These are phyloP conservation scores for Silene latifolia DNA, from an alignment of 148 eudicot species.

Conservation along the genomic window DNA sequence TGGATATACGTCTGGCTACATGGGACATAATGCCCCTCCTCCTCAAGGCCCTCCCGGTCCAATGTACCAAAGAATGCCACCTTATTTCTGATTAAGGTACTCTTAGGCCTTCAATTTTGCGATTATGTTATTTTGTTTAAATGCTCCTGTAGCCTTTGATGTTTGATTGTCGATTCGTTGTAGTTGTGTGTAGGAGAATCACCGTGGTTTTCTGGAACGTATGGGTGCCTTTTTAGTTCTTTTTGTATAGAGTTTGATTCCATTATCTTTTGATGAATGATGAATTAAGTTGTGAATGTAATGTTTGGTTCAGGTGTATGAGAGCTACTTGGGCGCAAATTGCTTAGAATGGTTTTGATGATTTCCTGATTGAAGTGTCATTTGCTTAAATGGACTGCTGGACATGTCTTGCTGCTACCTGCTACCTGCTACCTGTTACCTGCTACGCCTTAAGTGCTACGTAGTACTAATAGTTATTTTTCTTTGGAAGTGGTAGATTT, in stretches of 20 bases:
- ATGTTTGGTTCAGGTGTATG: constrained; percentile 88
- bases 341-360: constrained; percentile 90
- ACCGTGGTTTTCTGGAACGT: neutral
- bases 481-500: constrained; percentile 28
- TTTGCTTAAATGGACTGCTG: constrained; percentile 85
- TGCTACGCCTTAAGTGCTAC: constrained; percentile 25
- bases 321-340: constrained; percentile 91
- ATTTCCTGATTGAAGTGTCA: constrained; percentile 81
- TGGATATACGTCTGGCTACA: constrained; percentile 44
- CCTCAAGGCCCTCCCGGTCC: constrained; percentile 75
- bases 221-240: neutral
- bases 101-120: neutral
- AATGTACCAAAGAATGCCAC: constrained; percentile 71
- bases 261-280: constrained; percentile 36
- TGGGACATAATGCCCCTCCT: constrained; percentile 44
- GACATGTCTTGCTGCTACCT: constrained; percentile 73
- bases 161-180: neutral
- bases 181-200: neutral
- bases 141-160: neutral
- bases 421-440: constrained; percentile 18
- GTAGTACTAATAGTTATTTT: constrained; percentile 9
- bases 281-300: constrained; percentile 58
- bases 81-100: constrained; percentile 78
- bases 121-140: neutral
- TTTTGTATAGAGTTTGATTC: neutral